Evolutionary conservation across 2,329 filamentous ascomycete genomes (phyloP), one percentile per base, ranked within the genome.

Genomic region (Aspergillus persii): DNA sequence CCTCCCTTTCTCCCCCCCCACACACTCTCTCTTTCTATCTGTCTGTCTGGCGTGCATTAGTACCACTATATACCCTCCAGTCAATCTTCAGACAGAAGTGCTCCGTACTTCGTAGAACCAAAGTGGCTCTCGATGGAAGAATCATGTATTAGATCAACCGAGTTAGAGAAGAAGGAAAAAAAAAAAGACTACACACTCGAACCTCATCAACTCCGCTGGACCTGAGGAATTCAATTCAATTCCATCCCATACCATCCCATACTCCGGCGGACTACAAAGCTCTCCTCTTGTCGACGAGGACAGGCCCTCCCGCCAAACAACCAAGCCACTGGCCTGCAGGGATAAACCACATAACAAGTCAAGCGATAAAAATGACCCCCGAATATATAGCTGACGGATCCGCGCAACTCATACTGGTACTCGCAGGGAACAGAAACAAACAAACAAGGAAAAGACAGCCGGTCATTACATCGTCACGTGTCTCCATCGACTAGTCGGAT

Each of bases 401-500:
- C 31, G 9, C 31, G 29, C 54, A 54, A 18, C 30, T 41, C 36
- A 41, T 41, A 41, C 12, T 41, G 36, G 36, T 3, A 41, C 36
- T 41, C 12, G 36, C 11, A 41, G 36, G 15, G 12, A 44, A 49
- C 51, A 55, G 29, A 26, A 53, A n/a, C 53, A 52, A 56, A 41
- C 29, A 27, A 46, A 58, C 52, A 39, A 50, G 52, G 53, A 55
- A 51, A 51, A 53, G 29, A 44, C 57, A 55, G 56, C 18, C 66
- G 58, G 63, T 74, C 71, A 68, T 74, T 66, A 72, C 66, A 67
- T 74, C 71, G 66, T 74, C 67, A 72, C 63, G 53, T 57, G 50
- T 51, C 53, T 61, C 57, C 54, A 60, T 61, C 53, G 26, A 47
- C 9, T 36, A 36, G 51, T 36, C 54, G 55, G 54, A 57, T 48